phyloP scores from a whole-genome alignment of 1,284 basidiomycete genomes.

The Anthracocystis walkeri region DNA sequence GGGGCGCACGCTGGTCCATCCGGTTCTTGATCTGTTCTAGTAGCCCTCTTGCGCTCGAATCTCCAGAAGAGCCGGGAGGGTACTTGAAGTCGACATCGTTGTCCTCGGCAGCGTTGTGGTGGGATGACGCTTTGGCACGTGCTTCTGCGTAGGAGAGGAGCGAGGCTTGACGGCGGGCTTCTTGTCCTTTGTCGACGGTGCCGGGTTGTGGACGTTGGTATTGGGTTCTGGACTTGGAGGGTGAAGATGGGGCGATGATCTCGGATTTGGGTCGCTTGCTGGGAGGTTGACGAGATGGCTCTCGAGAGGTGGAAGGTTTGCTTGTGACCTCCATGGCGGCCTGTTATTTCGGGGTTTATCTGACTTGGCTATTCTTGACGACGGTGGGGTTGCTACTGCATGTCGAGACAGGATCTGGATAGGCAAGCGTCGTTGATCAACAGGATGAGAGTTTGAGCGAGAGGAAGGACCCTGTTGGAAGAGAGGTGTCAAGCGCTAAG shows the following conservation, averaged over 20 bases:
- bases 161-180: constrained; percentile 21
- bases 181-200: constrained; percentile 15
- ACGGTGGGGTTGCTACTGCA: background rate
- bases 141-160: constrained; percentile 37
- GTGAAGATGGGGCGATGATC: constrained; percentile 28
- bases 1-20: constrained; percentile 19
- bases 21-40: constrained; percentile 41
- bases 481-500: background rate
- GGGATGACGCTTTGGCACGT: constrained; percentile 21
- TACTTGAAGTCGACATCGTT: constrained; percentile 13
- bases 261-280: constrained; percentile 16
- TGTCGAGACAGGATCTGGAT: background rate
- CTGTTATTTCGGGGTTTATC: background rate
- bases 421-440: too few relatives aligned
- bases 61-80: constrained; percentile 20
- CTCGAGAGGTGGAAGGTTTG: constrained; percentile 23
- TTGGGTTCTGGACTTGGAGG: constrained; percentile 17
- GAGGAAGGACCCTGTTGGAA: constrained; percentile 4
- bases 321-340: constrained; percentile 28
- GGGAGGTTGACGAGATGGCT: background rate
- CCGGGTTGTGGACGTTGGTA: constrained; percentile 6
- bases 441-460: background rate
- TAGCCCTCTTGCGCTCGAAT: constrained; percentile 23
- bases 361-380: background rate
- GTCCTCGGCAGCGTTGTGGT: background rate